Conservation (phyloP, 306 rosid genomes). For the Acacia confusa region DNA sequence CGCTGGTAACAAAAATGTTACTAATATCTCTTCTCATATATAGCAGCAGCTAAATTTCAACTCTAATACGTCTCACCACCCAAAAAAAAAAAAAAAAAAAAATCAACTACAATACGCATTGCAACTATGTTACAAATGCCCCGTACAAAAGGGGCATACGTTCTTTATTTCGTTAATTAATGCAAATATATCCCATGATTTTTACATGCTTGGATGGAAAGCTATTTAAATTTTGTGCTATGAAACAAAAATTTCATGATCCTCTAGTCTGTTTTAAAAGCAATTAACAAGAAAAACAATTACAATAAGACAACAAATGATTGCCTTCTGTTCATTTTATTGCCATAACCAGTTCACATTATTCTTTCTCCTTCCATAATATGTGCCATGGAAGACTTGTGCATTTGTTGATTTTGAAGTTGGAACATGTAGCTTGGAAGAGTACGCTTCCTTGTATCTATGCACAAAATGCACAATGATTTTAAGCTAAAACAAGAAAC, state of each 20-base stretch:
- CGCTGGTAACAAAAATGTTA: no score
- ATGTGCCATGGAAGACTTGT: background rate
- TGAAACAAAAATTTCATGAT: background rate
- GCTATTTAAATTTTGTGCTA: background rate
- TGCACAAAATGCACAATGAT: slow-evolving; percentile 13
- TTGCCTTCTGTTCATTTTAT: background rate
- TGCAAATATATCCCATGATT: background rate
- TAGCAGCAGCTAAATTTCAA: background rate
- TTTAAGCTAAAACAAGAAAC: slow-evolving; percentile 4
- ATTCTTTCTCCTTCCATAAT: background rate
- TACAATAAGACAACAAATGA: background rate
- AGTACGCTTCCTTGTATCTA: background rate
- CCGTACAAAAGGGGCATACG: background rate
- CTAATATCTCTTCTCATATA: no score
- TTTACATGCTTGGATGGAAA: background rate
- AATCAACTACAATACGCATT: no score
- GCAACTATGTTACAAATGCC: background rate
- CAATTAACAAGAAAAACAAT: background rate
- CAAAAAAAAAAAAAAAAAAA: no score
- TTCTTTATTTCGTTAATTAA: background rate
- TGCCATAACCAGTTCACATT: background rate
- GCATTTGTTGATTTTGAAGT: no score
- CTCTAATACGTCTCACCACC: background rate
- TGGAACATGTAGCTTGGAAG: background rate
- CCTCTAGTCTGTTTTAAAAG: background rate